phyloP scores from a whole-genome alignment of 2,329 filamentous ascomycete species.

The Thermothelomyces thermophilus region DNA sequence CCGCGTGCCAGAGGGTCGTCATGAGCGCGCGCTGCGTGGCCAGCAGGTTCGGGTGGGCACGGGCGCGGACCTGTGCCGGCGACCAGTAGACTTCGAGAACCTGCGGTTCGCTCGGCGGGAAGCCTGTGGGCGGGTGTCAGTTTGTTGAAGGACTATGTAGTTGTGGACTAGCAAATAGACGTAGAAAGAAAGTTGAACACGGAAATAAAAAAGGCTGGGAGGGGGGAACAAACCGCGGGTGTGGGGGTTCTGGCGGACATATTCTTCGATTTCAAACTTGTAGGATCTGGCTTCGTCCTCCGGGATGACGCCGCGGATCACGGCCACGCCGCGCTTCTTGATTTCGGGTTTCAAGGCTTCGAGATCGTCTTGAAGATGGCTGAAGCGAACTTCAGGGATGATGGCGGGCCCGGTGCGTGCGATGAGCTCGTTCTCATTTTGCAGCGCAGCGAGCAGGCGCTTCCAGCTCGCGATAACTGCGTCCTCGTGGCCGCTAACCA shows the following conservation, averaged over 20 bases:
- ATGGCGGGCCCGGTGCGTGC: conserved; percentile 39
- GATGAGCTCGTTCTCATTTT: conserved; percentile 35
- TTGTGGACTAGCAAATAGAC: no score
- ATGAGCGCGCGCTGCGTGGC: conserved; percentile 56
- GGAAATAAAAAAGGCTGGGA: neutral
- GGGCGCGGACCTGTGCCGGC: conserved; percentile 57
- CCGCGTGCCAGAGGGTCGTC: conserved; percentile 49
- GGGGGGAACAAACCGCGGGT: no score
- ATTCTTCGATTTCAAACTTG: conserved; percentile 59
- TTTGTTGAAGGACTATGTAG: neutral
- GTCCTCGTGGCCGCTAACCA: conserved; percentile 45
- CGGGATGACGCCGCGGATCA: conserved; percentile 60
- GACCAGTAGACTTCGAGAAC: conserved; percentile 76
- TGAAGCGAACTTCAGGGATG: conserved; percentile 48
- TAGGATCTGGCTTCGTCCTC: conserved; percentile 56
- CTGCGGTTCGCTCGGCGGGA: conserved; percentile 59
- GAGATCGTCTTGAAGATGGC: conserved; percentile 36
- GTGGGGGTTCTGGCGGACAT: conserved; percentile 56
- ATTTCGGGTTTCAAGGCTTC: conserved; percentile 41
- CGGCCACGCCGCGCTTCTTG: conserved; percentile 53
- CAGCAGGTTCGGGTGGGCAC: conserved; percentile 60
- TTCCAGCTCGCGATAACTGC: conserved; percentile 33
- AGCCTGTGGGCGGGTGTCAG: conserved; percentile 39
- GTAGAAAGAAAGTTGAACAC: no score
- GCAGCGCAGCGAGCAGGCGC: conserved; percentile 22